These are phyloP conservation scores for Coniochaeta ligniaria DNA, from an alignment of 2,329 filamentous ascomycete genomes.

Conservation along the genomic window DNA sequence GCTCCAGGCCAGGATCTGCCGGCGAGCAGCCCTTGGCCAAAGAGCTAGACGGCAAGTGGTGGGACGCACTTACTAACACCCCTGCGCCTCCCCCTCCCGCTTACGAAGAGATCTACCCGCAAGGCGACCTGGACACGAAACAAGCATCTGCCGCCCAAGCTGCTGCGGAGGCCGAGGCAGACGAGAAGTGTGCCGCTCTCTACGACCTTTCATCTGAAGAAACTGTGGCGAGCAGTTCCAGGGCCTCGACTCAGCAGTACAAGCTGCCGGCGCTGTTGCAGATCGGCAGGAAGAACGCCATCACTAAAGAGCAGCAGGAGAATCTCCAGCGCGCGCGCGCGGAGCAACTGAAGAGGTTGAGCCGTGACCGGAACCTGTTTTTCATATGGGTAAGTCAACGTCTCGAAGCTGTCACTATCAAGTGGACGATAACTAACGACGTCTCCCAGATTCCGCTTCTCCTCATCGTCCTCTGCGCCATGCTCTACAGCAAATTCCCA, in stretches of 20 bases:
- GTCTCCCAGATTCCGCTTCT: conserved; percentile 39
- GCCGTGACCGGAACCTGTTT: conserved; percentile 59
- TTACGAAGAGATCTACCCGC: conserved; percentile 72
- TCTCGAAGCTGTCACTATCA: background rate
- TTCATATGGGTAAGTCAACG: conserved; percentile 61
- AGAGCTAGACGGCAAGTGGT: conserved; percentile 54
- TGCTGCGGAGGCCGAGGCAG: conserved; percentile 50
- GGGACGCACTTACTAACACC: conserved; percentile 43
- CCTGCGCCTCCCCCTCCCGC: conserved; percentile 53
- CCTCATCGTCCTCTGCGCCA: conserved; percentile 37
- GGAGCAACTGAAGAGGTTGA: conserved; percentile 54
- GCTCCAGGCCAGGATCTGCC: conserved; percentile 40
- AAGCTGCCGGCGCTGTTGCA: conserved; percentile 38
- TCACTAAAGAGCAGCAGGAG: conserved; percentile 59
- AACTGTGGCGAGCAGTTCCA: conserved; percentile 15
- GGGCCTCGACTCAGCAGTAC: conserved; percentile 6
- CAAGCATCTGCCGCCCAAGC: conserved; percentile 50
- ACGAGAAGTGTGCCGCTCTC: conserved; percentile 46
- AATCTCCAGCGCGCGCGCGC: conserved; percentile 54
- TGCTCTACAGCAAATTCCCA: conserved; percentile 31
- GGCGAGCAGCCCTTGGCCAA: conserved; percentile 28
- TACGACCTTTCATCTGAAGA: conserved; percentile 38
- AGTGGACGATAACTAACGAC: conserved; percentile 15
- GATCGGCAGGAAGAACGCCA: conserved; percentile 55
- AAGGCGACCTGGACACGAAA: conserved; percentile 42